Evolutionary conservation across 495 filamentous ascomycete genomes (phyloP), one percentile per base, ranked within the genome.

Genomic region (Sporormia fimetaria): DNA sequence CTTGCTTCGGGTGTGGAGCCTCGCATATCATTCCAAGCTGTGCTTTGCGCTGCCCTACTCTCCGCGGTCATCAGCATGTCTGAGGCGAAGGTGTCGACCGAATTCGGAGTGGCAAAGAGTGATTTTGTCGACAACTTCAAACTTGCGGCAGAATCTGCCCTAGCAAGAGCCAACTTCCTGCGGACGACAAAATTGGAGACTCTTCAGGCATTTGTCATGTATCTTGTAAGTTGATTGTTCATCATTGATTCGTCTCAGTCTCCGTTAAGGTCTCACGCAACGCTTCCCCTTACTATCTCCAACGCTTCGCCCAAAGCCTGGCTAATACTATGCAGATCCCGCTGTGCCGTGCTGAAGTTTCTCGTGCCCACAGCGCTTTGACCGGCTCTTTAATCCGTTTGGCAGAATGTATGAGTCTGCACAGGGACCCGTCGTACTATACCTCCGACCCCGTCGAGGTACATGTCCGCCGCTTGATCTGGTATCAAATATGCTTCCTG

Each of bases 321-420:
- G n/a, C n/a, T n/a, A n/a, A n/a, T n/a, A n/a, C n/a, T n/a, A n/a
- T n/a, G n/a, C n/a, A n/a, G 76, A 75, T 83, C 23, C 78, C 80
- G 0, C 61, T 83, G 11, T 83, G 80, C 42, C 69, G 81, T 22
- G 67, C 64, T 9, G 74, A 83, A 55, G 67, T 86, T 14, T 82
- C 80, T 3, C 64, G 81, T 39, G 73, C 76, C 4, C 81, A 84
- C 53, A 79, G 75, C 6, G 77, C 78, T 14, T 66, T 86, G 1
- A 69, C 78, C 3, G 79, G 76, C 15, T 71, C 78, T 14, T 78
- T 77, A 7, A 75, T 83, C 15, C 64, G 80, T 22, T 72, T 83
- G 57, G 80, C 79, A 21, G 77, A 83, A 60, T 81, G 79, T 51
- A 81, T 83, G 76, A 76, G 80, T 4, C 59, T 83, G n/a, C 76